phyloP scores from a whole-genome alignment of 2,329 filamentous ascomycete species.

The Monosporascus sp. region DNA sequence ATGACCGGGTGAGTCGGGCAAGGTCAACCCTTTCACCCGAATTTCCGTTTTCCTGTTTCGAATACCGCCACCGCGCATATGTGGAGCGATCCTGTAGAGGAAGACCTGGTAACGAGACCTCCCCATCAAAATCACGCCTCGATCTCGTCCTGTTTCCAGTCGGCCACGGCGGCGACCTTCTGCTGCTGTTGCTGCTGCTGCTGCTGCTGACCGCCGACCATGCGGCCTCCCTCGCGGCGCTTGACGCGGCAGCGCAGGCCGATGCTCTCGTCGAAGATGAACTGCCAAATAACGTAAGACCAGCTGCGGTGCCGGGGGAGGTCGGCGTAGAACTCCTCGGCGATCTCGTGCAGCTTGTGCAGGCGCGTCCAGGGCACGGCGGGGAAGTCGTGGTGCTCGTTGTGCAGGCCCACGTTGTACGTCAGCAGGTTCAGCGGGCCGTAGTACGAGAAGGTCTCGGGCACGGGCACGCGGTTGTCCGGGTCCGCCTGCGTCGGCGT shows the following conservation, averaged over 20 bases:
- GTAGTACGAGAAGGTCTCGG: slow-evolving; percentile 97
- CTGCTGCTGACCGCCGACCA: slow-evolving; percentile 40
- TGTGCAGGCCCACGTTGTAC: slow-evolving; percentile 97
- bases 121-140: slow-evolving; percentile 43
- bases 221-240: slow-evolving; percentile 68
- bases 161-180: slow-evolving; percentile 32
- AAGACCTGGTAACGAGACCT: neutral
- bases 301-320: slow-evolving; percentile 86
- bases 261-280: slow-evolving; percentile 84
- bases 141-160: slow-evolving; percentile 66
- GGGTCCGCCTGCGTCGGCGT: slow-evolving; percentile 51
- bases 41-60: no score
- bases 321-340: slow-evolving; percentile 85
- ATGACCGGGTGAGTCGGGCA: no score
- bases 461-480: slow-evolving; percentile 60
- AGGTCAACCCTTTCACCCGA: no score
- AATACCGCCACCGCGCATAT: no score
- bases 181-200: slow-evolving; percentile 12
- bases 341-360: slow-evolving; percentile 69
- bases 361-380: slow-evolving; percentile 92
- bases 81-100: no score
- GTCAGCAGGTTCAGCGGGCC: slow-evolving; percentile 86
- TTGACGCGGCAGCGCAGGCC: slow-evolving; percentile 92
- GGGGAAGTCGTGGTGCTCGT: slow-evolving; percentile 98
- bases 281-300: slow-evolving; percentile 91